phyloP scores from a whole-genome alignment of 495 filamentous ascomycete species.

The Aspergillus olivimuriae region DNA sequence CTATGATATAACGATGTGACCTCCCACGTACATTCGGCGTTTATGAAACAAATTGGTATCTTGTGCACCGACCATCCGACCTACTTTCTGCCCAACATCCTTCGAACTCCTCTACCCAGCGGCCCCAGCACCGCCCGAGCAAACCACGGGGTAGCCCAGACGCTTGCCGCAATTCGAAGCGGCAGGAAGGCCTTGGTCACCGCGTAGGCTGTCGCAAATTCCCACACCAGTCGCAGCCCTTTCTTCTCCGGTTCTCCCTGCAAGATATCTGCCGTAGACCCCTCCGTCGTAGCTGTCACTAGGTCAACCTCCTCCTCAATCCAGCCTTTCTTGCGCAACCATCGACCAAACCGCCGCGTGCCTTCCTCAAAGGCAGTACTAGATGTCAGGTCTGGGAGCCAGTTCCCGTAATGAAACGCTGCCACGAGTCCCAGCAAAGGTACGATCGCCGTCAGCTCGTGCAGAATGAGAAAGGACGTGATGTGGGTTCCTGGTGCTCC shows the following conservation, averaged over 20 bases:
- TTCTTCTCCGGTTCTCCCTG: conserved; percentile 9
- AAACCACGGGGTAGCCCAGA: conserved; percentile 94
- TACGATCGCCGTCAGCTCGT: conserved; percentile 82
- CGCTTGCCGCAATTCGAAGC: conserved; percentile 62
- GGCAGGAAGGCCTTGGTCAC: conserved; percentile 81
- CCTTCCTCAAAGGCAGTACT: conserved; percentile 47
- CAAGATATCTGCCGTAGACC: conserved; percentile 3
- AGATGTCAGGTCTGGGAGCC: conserved; percentile 51
- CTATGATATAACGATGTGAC: no score
- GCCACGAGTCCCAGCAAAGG: conserved; percentile 71
- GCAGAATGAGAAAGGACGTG: conserved; percentile 78
- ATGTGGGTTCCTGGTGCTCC: conserved; percentile 76
- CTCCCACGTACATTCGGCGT: no score
- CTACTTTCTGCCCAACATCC: conserved; percentile 32
- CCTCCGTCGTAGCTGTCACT: conserved; percentile 21
- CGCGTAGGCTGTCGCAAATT: conserved; percentile 82
- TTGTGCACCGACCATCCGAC: no score
- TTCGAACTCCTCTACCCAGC: conserved; percentile 26
- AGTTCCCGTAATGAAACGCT: conserved; percentile 67
- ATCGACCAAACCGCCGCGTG: conserved; percentile 50
- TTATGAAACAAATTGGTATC: no score
- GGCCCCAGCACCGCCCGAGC: conserved; percentile 59
- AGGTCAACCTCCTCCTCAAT: conserved; percentile 40
- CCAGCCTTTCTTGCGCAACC: conserved; percentile 57
- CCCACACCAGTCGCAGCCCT: conserved; percentile 50